Base-by-base conservation (phyloP, 2,329 filamentous ascomycete genomes). In the Dryadomyces quercus-mongolicae region DNA sequence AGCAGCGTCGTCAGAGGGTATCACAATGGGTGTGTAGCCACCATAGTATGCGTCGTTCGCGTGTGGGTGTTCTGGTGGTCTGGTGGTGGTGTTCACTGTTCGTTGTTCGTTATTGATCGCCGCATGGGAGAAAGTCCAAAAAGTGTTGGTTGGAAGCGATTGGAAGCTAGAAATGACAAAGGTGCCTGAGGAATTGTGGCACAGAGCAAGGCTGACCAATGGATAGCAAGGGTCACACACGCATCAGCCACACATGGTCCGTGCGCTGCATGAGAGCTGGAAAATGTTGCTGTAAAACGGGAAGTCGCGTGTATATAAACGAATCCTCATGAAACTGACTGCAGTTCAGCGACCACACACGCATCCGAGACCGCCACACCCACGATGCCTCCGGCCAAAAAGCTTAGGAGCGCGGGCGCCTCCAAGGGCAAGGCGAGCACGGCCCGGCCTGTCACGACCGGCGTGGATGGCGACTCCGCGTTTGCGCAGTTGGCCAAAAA, bases 401-500 rank as follows among this genome's bases (percentile, higher is more conserved):
- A 78, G 65, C 73, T 76, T 60, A 80, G 75, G 68, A 74, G 73
- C 66, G 70, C 70, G 62, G 69, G 71, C 57, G 70, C 70, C 59
- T 66, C 71, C 57, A 68, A 69, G 62, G 62, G 69, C 47, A 69
- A 72, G 58, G 65, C 70, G 20, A 25, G 22, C 44, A 31, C 21
- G 31, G 13, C 31, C 15, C 34, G 8, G 22, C 31, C 44, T 12
- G 20, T 42, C 6, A 15, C 85, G 59, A 80, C 82, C 61, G 86
- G 85, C 62, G 66, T 88, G 58, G 82, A 86, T 60, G 84, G 83
- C 64, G 85, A 88, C 64, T 83, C 75, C 62, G 72, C 78, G 60
- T 88, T 89, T 70, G 82, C 85, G 63, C 79, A 86, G 66, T 74
- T 96, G 60, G 93, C 93, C 57, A 81, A 84, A 64, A 83, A 87